phyloP scores from a whole-genome alignment of 2,329 filamentous ascomycete species.

The Zymoseptoria crescenta region DNA sequence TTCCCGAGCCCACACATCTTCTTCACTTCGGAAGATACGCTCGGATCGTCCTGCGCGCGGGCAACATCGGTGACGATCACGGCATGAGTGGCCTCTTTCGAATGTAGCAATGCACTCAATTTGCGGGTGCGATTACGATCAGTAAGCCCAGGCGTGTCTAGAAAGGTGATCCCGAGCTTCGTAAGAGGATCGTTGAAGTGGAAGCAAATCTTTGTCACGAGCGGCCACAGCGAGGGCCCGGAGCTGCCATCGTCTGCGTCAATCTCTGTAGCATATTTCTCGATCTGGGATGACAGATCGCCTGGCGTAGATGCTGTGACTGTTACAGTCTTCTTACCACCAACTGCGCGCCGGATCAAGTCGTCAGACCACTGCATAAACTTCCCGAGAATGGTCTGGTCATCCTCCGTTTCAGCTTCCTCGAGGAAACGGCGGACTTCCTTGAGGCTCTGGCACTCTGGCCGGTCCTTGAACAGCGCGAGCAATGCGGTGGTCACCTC shows the following conservation, averaged over 20 bases:
- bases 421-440: not conserved
- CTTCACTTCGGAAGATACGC: not conserved
- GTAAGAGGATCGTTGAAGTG: slow-evolving; percentile 12
- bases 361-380: slow-evolving; percentile 1
- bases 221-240: slow-evolving; percentile 12
- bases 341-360: not conserved
- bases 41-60: slow-evolving; percentile 9
- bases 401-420: not conserved
- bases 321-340: not conserved
- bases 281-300: not conserved
- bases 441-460: not conserved
- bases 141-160: slow-evolving; percentile 17
- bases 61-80: slow-evolving; percentile 8
- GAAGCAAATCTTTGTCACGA: slow-evolving; percentile 14
- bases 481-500: not conserved
- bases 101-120: slow-evolving; percentile 1
- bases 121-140: slow-evolving; percentile 14
- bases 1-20: not conserved
- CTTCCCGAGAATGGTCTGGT: not conserved
- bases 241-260: not conserved
- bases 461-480: not conserved
- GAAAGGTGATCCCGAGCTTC: slow-evolving; percentile 11
- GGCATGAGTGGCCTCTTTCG: not conserved
- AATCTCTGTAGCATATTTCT: not conserved
- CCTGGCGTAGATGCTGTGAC: not conserved